Evolutionary conservation across 768 basidiomycete species (phyloP), one percentile per base, ranked within the genome.

Genomic region (Gyrodon lividus): DNA sequence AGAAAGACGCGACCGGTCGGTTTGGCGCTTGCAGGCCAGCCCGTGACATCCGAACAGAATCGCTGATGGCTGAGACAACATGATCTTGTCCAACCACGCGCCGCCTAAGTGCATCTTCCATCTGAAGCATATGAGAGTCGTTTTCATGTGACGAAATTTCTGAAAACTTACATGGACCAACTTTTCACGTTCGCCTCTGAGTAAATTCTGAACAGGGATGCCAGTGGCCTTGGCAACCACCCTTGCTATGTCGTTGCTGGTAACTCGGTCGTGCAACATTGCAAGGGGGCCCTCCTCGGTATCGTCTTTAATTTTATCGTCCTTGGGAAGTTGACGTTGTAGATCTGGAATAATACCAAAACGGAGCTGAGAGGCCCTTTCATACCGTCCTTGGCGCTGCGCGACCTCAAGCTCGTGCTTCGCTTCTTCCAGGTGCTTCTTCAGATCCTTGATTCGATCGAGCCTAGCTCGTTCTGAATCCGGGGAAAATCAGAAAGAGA

Each of bases 11-110:
- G 16, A 96, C 86, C 1, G 95, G 96, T 14, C 92, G 76, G 58
- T 89, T 89, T 6, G 92, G 89, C 1, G 90, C 88, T 59, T 93
- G 87, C 17, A 98, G 68, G 0, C 96, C 95, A 3, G 94, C 91
- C 44, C 95, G 83, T 26, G 93, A 96, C 46, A 98, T 89, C 16
- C 93, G 82, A 20, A 98, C 90, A 13, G 95, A 93, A 59, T 97
- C 89, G 51, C 88, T 86, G 57, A 97, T 83, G 5, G 93, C 84
- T 1, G 77, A 67, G 24, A 98, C 78, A n/a, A 92, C 89, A 57
- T 93, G 85, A 52, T 92, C 87, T 65, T 98, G 96, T 1, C 96
- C 94, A 3, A 98, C 86, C 7, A 98, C 88, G 0, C 90, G 80
- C 48, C 78, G 67, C 23, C 74, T 73, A 14, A 98, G 77, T 0